phyloP scores from a whole-genome alignment of 306 rosid genomes.

The Quercus robur region DNA sequence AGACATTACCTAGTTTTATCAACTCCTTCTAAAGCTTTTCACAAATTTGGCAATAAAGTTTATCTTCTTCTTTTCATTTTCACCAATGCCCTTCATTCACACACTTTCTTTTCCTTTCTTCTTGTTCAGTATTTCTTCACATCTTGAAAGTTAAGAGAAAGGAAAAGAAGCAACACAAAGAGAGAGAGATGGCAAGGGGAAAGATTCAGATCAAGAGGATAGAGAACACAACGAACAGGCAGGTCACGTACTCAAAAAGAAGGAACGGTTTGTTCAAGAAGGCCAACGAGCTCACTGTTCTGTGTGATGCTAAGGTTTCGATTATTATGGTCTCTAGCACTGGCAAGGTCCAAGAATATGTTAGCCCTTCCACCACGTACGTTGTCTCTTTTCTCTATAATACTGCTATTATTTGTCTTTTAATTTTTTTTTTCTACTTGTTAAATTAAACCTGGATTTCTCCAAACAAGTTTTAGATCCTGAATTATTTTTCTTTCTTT shows the following conservation, averaged over 20 bases:
- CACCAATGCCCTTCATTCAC: no score
- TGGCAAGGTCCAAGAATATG: conserved; percentile 63
- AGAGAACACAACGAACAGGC: conserved; percentile 75
- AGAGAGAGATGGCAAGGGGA: conserved; percentile 66
- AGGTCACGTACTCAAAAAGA: conserved; percentile 83
- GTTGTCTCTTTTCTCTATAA: background rate
- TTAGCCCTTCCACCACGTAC: conserved; percentile 67
- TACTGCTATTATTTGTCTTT: no score
- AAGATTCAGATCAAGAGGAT: conserved; percentile 97
- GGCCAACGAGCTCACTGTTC: conserved; percentile 83
- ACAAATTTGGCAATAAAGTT: no score
- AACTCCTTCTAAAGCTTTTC: no score
- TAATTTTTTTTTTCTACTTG: background rate
- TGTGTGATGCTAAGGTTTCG: conserved; percentile 86
- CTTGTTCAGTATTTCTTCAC: background rate
- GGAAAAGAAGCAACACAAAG: background rate
- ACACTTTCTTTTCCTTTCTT: background rate
- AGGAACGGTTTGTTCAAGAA: conserved; percentile 86
- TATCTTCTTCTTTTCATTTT: no score
- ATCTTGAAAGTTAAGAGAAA: background rate
- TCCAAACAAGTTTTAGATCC: background rate
- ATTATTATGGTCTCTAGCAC: conserved; percentile 66
- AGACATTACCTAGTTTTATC: no score
- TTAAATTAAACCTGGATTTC: conserved; percentile 12
- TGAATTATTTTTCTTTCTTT: background rate